Evolutionary conservation across 352 stramenopile genomes (phyloP).

Genomic region (Phytopythium vexans): DNA sequence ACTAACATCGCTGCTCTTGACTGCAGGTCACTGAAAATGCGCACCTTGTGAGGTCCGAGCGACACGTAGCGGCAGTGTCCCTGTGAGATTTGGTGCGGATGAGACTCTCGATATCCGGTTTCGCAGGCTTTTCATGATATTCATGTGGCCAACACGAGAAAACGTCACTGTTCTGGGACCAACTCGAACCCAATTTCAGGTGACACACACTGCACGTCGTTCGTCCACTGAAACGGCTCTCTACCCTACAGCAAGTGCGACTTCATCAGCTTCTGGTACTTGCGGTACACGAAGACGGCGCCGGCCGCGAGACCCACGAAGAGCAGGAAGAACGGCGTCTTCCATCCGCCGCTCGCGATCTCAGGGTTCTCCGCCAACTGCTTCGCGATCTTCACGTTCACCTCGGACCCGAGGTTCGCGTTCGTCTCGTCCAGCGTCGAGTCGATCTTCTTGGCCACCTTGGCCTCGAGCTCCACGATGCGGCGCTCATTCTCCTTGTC

Average conservation of each 20-base stretch:
- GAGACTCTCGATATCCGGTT: too few species aligned
- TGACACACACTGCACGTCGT: too few species aligned
- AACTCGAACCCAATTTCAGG: too few species aligned
- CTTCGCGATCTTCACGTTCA: constrained; percentile 80
- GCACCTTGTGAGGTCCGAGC: too few species aligned
- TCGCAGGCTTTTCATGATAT: too few species aligned
- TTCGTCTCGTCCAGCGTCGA: constrained; percentile 57
- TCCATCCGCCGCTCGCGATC: constrained; percentile 62
- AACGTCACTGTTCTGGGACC: too few species aligned
- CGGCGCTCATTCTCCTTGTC: constrained; percentile 75
- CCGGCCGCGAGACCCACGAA: constrained; percentile 49
- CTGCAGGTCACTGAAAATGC: too few species aligned
- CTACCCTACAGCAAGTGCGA: constrained; percentile 73
- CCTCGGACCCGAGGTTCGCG: constrained; percentile 44
- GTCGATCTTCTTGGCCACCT: constrained; percentile 62
- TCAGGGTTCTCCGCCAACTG: constrained; percentile 69
- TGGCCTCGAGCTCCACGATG: constrained; percentile 66
- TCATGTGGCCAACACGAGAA: too few species aligned
- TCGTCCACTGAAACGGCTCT: too few species aligned
- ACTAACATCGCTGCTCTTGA: neutral
- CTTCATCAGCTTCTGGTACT: constrained; percentile 87
- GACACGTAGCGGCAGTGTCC: too few species aligned
- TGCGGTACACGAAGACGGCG: constrained; percentile 65
- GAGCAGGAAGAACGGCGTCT: constrained; percentile 75
- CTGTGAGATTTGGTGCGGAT: too few species aligned